Evolutionary conservation across 1,139 yeast genomes (phyloP).

Genomic region (Suhomyces ambrosiae): DNA sequence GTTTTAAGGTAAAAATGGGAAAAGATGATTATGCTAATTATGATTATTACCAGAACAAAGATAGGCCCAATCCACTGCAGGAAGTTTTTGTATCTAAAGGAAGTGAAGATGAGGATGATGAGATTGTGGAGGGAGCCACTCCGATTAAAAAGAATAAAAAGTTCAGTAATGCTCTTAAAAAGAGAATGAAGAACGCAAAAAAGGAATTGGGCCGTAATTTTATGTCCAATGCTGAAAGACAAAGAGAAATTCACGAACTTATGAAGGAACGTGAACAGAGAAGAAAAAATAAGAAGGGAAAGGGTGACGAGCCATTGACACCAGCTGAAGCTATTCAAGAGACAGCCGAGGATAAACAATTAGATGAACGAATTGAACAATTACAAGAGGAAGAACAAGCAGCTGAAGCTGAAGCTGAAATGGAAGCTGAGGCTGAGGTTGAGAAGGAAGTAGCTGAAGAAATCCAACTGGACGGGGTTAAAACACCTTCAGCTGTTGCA

Average conservation of each 20-base stretch:
- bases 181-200: constrained; percentile 29
- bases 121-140: constrained; percentile 6
- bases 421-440: not conserved
- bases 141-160: constrained; percentile 27
- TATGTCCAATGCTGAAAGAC: constrained; percentile 29
- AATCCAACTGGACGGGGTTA: not conserved
- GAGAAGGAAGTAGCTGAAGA: too few species aligned
- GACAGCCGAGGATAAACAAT: constrained; percentile 5
- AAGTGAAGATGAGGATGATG: constrained; percentile 13
- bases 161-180: constrained; percentile 29
- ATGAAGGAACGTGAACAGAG: constrained; percentile 17
- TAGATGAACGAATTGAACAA: constrained; percentile 6
- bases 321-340: constrained; percentile 6
- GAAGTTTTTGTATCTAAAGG: constrained; percentile 12
- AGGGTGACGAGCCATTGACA: constrained; percentile 3
- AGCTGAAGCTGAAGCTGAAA: constrained; percentile 1
- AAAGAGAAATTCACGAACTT: constrained; percentile 21
- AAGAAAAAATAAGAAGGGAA: constrained; percentile 11
- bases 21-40: constrained; percentile 38
- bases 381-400: constrained; percentile 5
- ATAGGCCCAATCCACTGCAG: constrained; percentile 11
- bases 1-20: constrained; percentile 33
- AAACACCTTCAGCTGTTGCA: constrained; percentile 10
- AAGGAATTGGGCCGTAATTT: constrained; percentile 38
- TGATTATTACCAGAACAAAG: constrained; percentile 37